These are phyloP conservation scores for Waitea zeae DNA, from an alignment of 1,284 basidiomycete genomes.

Conservation along the genomic window DNA sequence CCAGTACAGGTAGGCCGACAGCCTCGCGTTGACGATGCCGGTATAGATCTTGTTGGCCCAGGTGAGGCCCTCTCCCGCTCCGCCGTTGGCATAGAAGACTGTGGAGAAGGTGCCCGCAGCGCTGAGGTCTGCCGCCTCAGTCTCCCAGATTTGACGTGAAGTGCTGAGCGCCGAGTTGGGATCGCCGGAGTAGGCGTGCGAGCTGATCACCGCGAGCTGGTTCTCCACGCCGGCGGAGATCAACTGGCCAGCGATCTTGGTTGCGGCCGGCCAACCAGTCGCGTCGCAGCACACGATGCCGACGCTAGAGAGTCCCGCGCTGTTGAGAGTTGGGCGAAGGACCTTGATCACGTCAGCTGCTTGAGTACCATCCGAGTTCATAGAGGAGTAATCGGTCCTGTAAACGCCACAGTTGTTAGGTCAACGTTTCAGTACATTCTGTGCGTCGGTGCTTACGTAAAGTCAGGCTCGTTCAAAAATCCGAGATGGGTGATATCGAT, in stretches of 20 bases:
- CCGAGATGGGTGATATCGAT: constrained; percentile 10
- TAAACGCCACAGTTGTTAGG: not conserved
- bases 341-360: constrained; percentile 12
- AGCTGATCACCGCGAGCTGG: constrained; percentile 10
- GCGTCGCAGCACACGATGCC: constrained; percentile 11
- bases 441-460: constrained; percentile 7
- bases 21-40: constrained; percentile 9
- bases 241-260: constrained; percentile 9
- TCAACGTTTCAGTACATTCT: no score
- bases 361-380: constrained; percentile 10
- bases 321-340: constrained; percentile 8
- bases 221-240: constrained; percentile 8
- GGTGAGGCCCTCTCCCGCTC: constrained; percentile 9
- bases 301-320: constrained; percentile 6
- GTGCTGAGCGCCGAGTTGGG: constrained; percentile 8
- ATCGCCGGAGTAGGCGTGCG: constrained; percentile 9
- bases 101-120: constrained; percentile 5
- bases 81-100: constrained; percentile 10
- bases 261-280: constrained; percentile 10
- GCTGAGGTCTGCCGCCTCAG: constrained; percentile 11
- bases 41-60: constrained; percentile 11
- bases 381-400: constrained; percentile 11
- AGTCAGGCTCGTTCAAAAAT: constrained; percentile 12
- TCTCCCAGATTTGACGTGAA: constrained; percentile 9
- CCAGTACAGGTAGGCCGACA: constrained; percentile 11